Evolutionary conservation across 805 yeast genomes (phyloP), one percentile per base, ranked within the genome.

Genomic region (Kodamaea jinghongensis): DNA sequence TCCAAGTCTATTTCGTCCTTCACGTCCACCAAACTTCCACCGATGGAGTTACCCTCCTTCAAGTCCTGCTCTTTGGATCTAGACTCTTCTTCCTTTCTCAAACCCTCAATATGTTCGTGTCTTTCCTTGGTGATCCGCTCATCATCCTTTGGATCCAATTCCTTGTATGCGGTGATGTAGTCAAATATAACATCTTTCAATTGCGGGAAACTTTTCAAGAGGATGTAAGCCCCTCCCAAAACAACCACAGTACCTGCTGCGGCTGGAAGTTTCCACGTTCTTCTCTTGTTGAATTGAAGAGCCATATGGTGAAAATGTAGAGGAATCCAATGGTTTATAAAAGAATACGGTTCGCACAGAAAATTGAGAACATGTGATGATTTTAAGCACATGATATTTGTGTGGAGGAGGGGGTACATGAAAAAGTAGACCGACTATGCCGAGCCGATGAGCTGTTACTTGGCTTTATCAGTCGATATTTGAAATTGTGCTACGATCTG

Each of bases 181-280:
- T 54, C 44, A 38, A 44, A 51, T 12, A 64, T 26, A 9, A 55
- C 42, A n/a, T 57, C 45, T 39, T 56, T 57, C 30, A 75, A 55
- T 46, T 75, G 79, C n/a, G 81, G 81, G 43, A 65, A 75, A 4
- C 78, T 75, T 38, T 64, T 64, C 42, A 75, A 55, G 7, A 74
- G 43, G 4, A 75, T 32, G 17, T 65, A 55, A 0, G 72, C 60
- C 3, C 72, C 70, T 16, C 76, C 77, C 9, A 73, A 38, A 3
- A 70, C 47, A 9, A 65, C 67, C 0, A 70, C 70, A 6, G 42
- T 31, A 13, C 76, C 67, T 2, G 75, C 60, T 3, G 64, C 54
- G 0, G 66, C 61, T 1, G 55, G 40, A 3, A 53, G 35, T 29
- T 47, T 47, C 39, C 44, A 49, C 20, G 44, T 47, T 20, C 48